A percentile compares a stretch with the other conserved stretches of the same genome.
phyloP scores from a whole-genome alignment of 495 filamentous ascomycete species.

The Gamarada debralockiae region DNA sequence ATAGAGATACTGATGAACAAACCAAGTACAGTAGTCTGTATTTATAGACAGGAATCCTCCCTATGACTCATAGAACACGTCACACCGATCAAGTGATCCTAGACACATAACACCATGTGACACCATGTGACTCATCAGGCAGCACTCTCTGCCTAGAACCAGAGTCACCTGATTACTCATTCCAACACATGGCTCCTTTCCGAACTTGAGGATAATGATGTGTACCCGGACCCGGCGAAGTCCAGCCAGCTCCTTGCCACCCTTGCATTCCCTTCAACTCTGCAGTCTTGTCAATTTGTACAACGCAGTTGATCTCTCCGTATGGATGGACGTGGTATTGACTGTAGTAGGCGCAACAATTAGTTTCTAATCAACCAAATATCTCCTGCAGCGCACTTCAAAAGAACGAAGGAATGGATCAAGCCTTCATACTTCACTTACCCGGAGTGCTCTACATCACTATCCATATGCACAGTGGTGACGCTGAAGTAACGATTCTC shows the following conservation, averaged over 20 bases:
- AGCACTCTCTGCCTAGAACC: too few species aligned
- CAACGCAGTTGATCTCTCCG: conserved; percentile 46
- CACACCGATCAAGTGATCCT: too few species aligned
- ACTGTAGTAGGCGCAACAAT: not conserved
- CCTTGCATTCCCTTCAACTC: conserved; percentile 41
- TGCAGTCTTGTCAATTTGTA: conserved; percentile 36
- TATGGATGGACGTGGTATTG: conserved; percentile 45
- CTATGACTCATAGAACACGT: too few species aligned
- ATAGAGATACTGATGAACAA: conserved; percentile 37
- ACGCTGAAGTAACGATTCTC: not conserved
- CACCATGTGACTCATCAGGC: too few species aligned
- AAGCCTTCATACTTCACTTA: too few species aligned
- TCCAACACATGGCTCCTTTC: conserved; percentile 32
- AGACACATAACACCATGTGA: too few species aligned
- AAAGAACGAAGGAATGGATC: not conserved
- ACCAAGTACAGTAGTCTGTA: too few species aligned
- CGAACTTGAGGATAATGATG: conserved; percentile 42
- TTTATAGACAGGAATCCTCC: too few species aligned
- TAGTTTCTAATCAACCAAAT: not conserved
- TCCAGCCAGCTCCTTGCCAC: conserved; percentile 44
- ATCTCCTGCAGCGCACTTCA: not conserved
- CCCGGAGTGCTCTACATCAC: not conserved
- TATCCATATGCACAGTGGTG: not conserved
- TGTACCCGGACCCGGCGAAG: conserved; percentile 36
- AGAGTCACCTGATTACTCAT: too few species aligned